Conservation (phyloP, 208 protist species). For the Leishmania arabica region DNA sequence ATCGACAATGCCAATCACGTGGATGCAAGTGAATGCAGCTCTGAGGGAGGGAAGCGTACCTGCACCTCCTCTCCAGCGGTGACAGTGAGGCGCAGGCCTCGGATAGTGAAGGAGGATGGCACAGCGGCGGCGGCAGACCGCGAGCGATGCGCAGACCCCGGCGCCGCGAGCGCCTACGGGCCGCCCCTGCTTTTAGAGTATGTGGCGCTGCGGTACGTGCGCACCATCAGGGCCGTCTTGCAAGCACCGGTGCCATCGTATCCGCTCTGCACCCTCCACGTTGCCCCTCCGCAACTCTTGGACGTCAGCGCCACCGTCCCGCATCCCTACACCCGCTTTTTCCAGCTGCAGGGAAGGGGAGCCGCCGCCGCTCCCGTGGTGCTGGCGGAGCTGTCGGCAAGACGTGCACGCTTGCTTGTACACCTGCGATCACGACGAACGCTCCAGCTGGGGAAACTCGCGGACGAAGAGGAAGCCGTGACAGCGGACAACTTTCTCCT, state of each 20-base stretch:
- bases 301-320: constrained; percentile 33
- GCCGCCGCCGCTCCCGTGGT: constrained; percentile 15
- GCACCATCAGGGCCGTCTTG: constrained; percentile 42
- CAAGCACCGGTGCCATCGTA: constrained; percentile 27
- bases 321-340: constrained; percentile 38
- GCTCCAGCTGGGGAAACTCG: not conserved
- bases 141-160: not conserved
- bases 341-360: constrained; percentile 46
- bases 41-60: not conserved
- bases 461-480: not conserved
- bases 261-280: not conserved
- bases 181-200: no score
- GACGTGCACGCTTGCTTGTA: not conserved
- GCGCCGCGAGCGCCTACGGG: not conserved
- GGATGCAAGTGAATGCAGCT: not conserved
- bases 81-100: not conserved
- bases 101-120: not conserved
- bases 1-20: constrained; percentile 3
- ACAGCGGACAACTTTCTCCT: not conserved
- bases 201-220: constrained; percentile 36
- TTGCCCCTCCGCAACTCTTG: constrained; percentile 16
- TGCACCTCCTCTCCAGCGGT: not conserved
- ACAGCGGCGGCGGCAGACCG: not conserved
- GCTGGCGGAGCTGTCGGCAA: constrained; percentile 11
- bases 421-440: not conserved